Evolutionary conservation across 805 yeast species (phyloP), one percentile per base, ranked within the genome.

Genomic region (Candida morakotiae): DNA sequence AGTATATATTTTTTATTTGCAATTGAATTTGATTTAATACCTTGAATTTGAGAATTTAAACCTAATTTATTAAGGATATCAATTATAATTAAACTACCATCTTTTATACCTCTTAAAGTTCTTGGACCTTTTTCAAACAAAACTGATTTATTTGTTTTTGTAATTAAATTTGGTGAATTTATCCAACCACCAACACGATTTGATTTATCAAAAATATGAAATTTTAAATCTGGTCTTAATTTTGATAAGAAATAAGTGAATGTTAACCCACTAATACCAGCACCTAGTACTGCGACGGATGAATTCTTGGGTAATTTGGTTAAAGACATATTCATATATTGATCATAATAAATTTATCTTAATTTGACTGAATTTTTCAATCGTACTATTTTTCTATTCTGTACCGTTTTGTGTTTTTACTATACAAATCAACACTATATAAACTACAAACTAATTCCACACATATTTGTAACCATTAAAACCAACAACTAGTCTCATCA

Each of bases 111-210:
- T 42, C 96, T 65, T 30, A 93, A 63, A 0, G 98, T 93, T 34
- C 98, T 65, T 0, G 98, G 98, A 0, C 98, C 98, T 44, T 81
- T 83, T 50, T 93, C 98, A 21, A 87, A 56, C 2, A 69, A 41
- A 0, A 72, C 55, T 2, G 47, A 45, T 5, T 49, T 47, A 9
- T 46, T 49, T 4, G 41, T 43, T 34, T 43, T 44, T 9, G 52
- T 64, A 19, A 49, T 49, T 52, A 65, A 33, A 10, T 44, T 47
- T 40, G 73, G 64, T 1, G 87, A 71, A 29, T 71, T 60, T 52
- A 91, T 84, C 74, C 84, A 89, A 0, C 98, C 98, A 10, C 96
- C 97, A 4, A 77, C 59, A 27, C 77, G 62, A 1, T 50, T 38
- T 1, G 68, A 44, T 13, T 71, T 53, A 44, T 91, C 98, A 40